Evolutionary conservation across 1,284 basidiomycete genomes (phyloP).

Genomic region (Ceratobasidium sp.): DNA sequence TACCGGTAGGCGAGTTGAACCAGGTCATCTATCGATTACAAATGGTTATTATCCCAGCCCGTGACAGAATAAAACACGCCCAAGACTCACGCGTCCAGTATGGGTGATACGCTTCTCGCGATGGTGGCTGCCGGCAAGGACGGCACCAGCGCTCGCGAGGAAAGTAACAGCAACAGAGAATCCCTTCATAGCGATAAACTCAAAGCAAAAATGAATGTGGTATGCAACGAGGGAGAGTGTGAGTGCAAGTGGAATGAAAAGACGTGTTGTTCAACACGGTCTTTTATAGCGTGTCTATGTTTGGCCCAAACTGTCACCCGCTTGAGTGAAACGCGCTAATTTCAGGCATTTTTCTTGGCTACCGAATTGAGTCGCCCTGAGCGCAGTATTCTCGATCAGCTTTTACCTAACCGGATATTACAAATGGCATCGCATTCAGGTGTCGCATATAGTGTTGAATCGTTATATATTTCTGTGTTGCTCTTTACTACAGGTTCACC

Average conservation of each 20-base stretch:
- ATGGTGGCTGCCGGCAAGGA: not conserved
- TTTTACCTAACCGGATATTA: too few relatives aligned
- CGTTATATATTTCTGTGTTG: too few relatives aligned
- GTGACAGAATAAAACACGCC: not conserved
- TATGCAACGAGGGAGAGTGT: constrained; percentile 10
- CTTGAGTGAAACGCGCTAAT: not conserved
- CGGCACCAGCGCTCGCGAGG: not conserved
- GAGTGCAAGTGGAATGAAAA: constrained; percentile 1
- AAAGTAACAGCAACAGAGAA: constrained; percentile 22
- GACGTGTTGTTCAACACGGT: not conserved
- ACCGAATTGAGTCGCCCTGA: too few relatives aligned
- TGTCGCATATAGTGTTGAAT: too few relatives aligned
- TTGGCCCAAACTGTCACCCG: too few relatives aligned
- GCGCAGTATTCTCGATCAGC: constrained; percentile 12
- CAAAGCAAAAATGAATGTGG: constrained; percentile 22
- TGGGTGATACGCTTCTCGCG: constrained; percentile 27
- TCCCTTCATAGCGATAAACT: constrained; percentile 25
- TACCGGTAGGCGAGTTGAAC: constrained; percentile 12
- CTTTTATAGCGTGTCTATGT: constrained; percentile 11
- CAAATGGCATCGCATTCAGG: too few relatives aligned
- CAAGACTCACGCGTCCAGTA: not conserved
- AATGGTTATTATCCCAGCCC: not conserved
- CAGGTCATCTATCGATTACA: constrained; percentile 10
- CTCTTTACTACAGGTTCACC: too few relatives aligned
- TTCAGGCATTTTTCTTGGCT: not conserved